Conservation (phyloP, 2,329 filamentous ascomycete species). For the Aciculosporium take region DNA sequence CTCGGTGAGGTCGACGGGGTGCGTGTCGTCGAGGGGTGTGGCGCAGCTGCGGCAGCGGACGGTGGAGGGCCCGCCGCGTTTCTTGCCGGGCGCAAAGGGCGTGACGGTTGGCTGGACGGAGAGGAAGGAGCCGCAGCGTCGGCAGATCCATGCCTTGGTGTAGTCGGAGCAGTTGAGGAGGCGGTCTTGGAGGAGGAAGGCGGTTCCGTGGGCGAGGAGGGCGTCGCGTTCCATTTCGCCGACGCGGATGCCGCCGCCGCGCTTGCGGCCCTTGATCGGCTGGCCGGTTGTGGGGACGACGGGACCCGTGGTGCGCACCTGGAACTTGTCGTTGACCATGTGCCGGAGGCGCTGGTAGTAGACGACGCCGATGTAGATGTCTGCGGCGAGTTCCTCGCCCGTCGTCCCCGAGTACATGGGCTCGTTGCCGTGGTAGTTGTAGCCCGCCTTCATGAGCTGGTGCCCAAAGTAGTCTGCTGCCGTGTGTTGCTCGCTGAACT, state of each 20-base stretch:
- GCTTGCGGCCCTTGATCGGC: conserved; percentile 91
- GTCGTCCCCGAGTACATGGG: conserved; percentile 98
- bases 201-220: conserved; percentile 84
- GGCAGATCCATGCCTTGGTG: conserved; percentile 77
- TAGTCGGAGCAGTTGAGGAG: conserved; percentile 97
- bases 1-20: conserved; percentile 40
- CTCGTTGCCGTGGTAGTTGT: conserved; percentile 97
- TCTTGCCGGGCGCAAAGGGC: conserved; percentile 45
- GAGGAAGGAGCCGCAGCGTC: conserved; percentile 77
- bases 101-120: conserved; percentile 70
- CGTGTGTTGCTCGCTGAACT: conserved; percentile 82
- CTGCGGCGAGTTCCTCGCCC: conserved; percentile 79
- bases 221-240: conserved; percentile 99
- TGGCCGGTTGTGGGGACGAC: conserved; percentile 85
- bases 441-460: conserved; percentile 86
- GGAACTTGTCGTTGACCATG: conserved; percentile 99
- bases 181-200: conserved; percentile 87
- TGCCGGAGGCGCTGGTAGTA: conserved; percentile 97
- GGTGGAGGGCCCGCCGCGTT: conserved; percentile 47
- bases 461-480: conserved; percentile 92
- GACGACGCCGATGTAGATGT: conserved; percentile 93
- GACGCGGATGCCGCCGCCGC: conserved; percentile 95
- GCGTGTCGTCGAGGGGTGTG: conserved; percentile 40
- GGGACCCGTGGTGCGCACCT: conserved; percentile 89
- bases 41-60: conserved; percentile 75